Percentiles rank a stretch among this genome's conserved stretches.
These are phyloP conservation scores for Colletotrichum sp. DNA, from an alignment of 2,329 filamentous ascomycete genomes.

Conservation along the genomic window DNA sequence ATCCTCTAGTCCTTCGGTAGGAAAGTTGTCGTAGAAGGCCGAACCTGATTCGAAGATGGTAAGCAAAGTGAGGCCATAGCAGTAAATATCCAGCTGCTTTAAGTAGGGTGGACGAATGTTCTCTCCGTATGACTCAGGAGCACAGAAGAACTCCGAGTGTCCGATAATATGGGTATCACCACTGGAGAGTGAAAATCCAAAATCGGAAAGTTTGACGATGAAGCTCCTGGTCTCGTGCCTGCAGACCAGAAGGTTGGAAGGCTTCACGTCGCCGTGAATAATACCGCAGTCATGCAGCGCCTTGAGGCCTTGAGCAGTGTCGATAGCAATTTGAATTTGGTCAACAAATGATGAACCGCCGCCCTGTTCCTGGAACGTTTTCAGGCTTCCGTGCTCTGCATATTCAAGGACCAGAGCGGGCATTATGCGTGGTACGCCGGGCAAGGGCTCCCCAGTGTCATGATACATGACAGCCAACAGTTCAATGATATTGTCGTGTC, in stretches of 20 bases:
- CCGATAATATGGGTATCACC: neutral
- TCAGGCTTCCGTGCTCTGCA: neutral
- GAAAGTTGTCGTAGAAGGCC: neutral
- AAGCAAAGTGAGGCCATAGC: neutral
- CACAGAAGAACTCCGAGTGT: neutral
- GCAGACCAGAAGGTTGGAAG: neutral
- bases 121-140: neutral
- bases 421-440: neutral
- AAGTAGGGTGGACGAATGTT: neutral
- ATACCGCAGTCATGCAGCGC: neutral
- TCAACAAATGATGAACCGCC: neutral
- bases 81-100: neutral
- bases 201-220: neutral
- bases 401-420: neutral
- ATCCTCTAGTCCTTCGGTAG: neutral
- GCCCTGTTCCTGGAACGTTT: neutral
- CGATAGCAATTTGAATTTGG: neutral
- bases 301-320: neutral
- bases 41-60: neutral
- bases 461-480: neutral
- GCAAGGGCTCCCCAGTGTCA: neutral
- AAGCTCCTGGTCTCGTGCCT: neutral
- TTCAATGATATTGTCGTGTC: neutral
- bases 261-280: neutral
- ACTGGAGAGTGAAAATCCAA: neutral